Base-by-base conservation (phyloP, 2,329 filamentous ascomycete genomes). In the Metarhizium guizhouense region DNA sequence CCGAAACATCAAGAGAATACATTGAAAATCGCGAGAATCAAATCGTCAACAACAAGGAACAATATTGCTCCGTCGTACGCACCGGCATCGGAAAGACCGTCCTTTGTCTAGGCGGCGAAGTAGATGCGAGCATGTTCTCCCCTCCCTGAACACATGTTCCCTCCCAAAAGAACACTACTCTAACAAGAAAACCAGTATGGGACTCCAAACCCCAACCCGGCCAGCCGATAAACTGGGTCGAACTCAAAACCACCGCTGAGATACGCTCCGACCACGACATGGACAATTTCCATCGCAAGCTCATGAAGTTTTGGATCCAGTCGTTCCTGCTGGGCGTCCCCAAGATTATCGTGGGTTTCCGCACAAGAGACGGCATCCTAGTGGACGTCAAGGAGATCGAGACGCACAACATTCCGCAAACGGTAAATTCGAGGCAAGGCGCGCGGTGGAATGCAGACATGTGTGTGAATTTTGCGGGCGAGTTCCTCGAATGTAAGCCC, bases 271-370 rank as follows among this genome's bases (percentile, higher is more conserved):
- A 85, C 2, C 79, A 83, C 50, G 88, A 94, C 64, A 78, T 84
- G 65, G 72, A 86, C 20, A 87, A 84, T 59, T 96, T 93, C 67
- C 89, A 96, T 71, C 83, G 88, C 51, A 97, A 97, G 69, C 79
- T 97, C 54, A 82, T 95, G 71, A 95, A 95, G 66, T 96, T 93
- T 73, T 99, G 94, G 94, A 90, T 93, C 14, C 94, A 97, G 70
- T 95, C 89, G 0, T 99, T 96, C 67, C 78, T 99, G 2, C 84
- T 99, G 2, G 93, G 93, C 45, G 92, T 97, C 1, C 90, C 91
- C 0, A 94, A 86, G 62, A 90, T 99, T 61, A 84, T 96, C 49
- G 88, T 99, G 34, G 94, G 94, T 1, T 96, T 94, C 68, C 85
- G 94, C 51, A 85, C 82, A 38, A 82, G 71, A 18, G 71, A 85